Evolutionary conservation across 2,329 filamentous ascomycete genomes (phyloP).

Genomic region (Mariannaea sp.): DNA sequence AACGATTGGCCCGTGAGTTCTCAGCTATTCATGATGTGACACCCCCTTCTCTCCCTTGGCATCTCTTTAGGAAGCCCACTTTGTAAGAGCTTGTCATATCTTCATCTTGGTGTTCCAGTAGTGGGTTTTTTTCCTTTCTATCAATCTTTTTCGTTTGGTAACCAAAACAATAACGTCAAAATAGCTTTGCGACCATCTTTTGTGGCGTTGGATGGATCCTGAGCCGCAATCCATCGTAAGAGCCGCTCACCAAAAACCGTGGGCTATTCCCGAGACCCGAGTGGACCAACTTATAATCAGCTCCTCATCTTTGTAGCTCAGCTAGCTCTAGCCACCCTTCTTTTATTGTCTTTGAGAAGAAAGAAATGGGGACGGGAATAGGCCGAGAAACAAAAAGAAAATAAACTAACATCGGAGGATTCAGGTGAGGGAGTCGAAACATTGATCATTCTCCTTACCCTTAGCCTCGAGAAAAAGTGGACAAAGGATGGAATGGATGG

Average conservation of each 20-base stretch:
- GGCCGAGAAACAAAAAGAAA: slow-evolving; percentile 6
- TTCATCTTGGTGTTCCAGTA: too few relatives aligned
- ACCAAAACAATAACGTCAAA: too few relatives aligned
- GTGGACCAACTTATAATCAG: slow-evolving; percentile 31
- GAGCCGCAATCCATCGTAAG: slow-evolving; percentile 3
- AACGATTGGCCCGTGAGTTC: slow-evolving; percentile 39
- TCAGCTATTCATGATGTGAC: slow-evolving; percentile 35
- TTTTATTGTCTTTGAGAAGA: too few relatives aligned
- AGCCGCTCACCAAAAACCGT: slow-evolving; percentile 15
- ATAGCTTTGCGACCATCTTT: background rate
- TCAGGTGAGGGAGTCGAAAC: too few relatives aligned
- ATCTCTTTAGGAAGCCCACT: too few relatives aligned
- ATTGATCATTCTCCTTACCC: too few relatives aligned
- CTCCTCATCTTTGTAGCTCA: too few relatives aligned
- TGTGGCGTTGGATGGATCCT: slow-evolving; percentile 9
- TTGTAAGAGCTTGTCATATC: too few relatives aligned
- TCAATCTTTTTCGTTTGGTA: background rate
- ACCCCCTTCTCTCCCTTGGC: background rate
- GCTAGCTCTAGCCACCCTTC: too few relatives aligned
- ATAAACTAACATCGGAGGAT: slow-evolving; percentile 2
- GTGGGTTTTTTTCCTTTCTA: background rate
- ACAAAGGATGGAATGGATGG: too few relatives aligned
- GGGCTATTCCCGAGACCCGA: slow-evolving; percentile 30
- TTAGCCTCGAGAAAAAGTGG: too few relatives aligned
- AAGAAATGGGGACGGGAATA: slow-evolving; percentile 10